phyloP scores from a whole-genome alignment of 2,329 filamentous ascomycete genomes.

The Colletotrichum paranaense region DNA sequence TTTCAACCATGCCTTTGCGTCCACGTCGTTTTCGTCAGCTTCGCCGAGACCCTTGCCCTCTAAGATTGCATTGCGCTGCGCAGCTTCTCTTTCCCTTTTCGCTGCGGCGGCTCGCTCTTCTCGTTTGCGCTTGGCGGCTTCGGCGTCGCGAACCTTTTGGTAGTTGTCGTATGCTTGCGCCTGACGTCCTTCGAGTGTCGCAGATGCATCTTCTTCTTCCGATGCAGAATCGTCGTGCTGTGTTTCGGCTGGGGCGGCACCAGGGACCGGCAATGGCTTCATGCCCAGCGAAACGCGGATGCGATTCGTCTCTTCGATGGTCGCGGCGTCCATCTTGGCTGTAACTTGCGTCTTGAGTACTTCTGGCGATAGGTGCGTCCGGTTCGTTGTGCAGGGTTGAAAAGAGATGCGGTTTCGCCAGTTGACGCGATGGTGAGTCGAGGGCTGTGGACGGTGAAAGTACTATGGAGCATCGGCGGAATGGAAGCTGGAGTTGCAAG shows the following conservation, averaged over 20 bases:
- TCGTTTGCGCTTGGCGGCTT: constrained; percentile 80
- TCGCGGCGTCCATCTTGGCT: constrained; percentile 70
- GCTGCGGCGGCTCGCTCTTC: constrained; percentile 85
- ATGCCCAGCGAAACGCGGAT: constrained; percentile 90
- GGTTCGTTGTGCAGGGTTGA: background rate
- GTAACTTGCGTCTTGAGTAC: background rate
- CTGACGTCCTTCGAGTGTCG: constrained; percentile 85
- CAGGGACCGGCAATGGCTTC: constrained; percentile 88
- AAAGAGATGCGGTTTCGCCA: background rate
- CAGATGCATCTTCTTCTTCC: constrained; percentile 77
- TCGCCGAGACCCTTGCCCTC: constrained; percentile 90
- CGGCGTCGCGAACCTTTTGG: constrained; percentile 72
- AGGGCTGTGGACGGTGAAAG: background rate
- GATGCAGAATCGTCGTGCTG: constrained; percentile 53
- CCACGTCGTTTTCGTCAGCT: constrained; percentile 72
- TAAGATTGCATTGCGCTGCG: constrained; percentile 79
- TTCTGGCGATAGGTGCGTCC: no score
- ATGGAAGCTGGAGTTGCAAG: constrained; percentile 4
- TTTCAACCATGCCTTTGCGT: constrained; percentile 88
- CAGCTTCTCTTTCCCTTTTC: constrained; percentile 87
- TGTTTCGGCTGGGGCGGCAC: constrained; percentile 60
- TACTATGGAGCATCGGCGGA: background rate
- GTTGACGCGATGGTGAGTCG: background rate
- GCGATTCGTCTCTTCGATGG: constrained; percentile 94
- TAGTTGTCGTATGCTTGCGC: constrained; percentile 81